Evolutionary conservation across 768 basidiomycete genomes (phyloP).

Genomic region (Panaeolus cyanescens): DNA sequence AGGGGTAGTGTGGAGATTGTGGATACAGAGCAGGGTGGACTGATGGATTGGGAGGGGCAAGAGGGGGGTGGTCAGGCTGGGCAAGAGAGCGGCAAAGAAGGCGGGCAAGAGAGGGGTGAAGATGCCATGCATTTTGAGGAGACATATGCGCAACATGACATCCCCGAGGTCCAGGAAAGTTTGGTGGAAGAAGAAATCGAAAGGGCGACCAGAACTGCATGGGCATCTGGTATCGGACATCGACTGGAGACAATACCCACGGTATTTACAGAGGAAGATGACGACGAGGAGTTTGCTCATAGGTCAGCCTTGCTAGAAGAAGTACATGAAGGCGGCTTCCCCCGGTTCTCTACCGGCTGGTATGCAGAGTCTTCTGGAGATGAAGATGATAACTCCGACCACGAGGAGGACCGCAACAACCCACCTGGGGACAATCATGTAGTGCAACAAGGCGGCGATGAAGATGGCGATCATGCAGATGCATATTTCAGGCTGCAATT

Average conservation of each 20-base stretch:
- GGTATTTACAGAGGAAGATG: background rate
- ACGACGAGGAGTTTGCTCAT: background rate
- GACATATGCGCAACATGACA: too few species aligned
- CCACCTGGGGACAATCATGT: background rate
- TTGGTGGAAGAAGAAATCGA: background rate
- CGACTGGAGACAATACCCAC: background rate
- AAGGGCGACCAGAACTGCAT: background rate
- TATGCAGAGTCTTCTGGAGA: background rate
- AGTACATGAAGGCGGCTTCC: background rate
- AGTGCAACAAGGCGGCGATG: constrained; percentile 11
- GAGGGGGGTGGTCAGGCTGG: too few species aligned
- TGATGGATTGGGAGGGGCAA: too few species aligned
- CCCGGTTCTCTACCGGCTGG: too few species aligned
- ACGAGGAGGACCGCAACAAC: constrained; percentile 4
- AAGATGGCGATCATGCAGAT: constrained; percentile 1
- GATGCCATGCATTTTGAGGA: too few species aligned
- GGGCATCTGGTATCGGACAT: background rate
- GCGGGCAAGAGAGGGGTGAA: too few species aligned
- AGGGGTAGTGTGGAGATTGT: too few species aligned
- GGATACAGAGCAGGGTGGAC: too few species aligned
- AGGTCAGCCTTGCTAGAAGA: too few species aligned
- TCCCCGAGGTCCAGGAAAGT: too few species aligned
- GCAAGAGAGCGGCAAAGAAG: too few species aligned
- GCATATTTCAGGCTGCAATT: constrained; percentile 9
- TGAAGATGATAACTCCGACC: background rate